A percentile compares a stretch with the other conserved stretches of the same genome.
Evolutionary conservation across 371 early-diverging fungal species (phyloP).

Genomic region (Batkoa obscura): DNA sequence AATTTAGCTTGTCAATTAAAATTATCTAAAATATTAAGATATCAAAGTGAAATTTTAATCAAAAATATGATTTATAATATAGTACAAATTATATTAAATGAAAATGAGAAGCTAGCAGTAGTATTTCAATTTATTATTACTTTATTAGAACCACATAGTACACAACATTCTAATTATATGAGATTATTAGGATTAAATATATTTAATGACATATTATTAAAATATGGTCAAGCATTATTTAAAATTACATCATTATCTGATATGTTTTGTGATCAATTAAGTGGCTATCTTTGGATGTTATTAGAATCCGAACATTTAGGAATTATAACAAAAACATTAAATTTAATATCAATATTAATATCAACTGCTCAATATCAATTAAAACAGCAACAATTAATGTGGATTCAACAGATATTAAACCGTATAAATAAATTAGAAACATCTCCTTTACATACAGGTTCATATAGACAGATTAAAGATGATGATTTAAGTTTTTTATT

Average conservation of each 20-base stretch:
- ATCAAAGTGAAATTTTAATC: neutral
- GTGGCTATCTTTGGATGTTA: conserved; percentile 58
- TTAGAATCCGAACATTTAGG: neutral
- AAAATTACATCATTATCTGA: conserved; percentile 41
- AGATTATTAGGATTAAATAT: conserved; percentile 68
- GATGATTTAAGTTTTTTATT: conserved; percentile 7
- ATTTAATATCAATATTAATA: conserved; percentile 8
- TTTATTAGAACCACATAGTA: conserved; percentile 73
- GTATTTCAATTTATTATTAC: conserved; percentile 31
- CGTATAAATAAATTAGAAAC: conserved; percentile 15
- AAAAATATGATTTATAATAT: neutral
- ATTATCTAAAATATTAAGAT: neutral
- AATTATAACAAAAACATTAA: neutral
- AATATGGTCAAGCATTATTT: conserved; percentile 59
- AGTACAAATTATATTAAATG: neutral
- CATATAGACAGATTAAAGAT: conserved; percentile 9
- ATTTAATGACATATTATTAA: conserved; percentile 59
- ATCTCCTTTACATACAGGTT: conserved; percentile 10
- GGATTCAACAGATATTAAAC: conserved; percentile 13
- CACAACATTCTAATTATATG: conserved; percentile 84
- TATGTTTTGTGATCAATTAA: conserved; percentile 65
- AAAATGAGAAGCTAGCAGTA: neutral
- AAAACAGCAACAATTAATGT: conserved; percentile 10
- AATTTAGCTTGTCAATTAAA: neutral
- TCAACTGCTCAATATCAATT: conserved; percentile 2